Evolutionary conservation across 202 grass and related monocot genomes (phyloP), one percentile per base, ranked within the genome.

Genomic region (Musa balbisiana): DNA sequence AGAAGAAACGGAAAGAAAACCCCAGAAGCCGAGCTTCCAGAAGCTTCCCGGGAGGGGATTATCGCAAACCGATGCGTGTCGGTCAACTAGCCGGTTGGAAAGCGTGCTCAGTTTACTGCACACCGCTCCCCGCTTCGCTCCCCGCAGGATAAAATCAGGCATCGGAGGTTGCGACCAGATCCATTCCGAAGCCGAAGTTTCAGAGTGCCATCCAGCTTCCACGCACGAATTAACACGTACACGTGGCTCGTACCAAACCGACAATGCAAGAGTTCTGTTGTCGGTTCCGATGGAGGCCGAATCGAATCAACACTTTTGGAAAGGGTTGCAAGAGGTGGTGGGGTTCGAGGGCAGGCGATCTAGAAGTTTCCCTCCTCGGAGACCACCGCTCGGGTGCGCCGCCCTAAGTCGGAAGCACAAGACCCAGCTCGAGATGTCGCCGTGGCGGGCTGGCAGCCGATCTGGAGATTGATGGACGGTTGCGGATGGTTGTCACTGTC

Each of bases 11-110:
- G n/a, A 66, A 10, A 50, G 75, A 77, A 77, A 17, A 15, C 20
- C 62, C 75, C 14, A 77, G 75, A 77, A 77, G 60, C 75, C 54
- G 50, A 13, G 21, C 12, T 77, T 75, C 62, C 27, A 77, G 75
- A 77, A 77, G 20, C 8, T 77, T 67, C 62, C 62, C 22, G 9
- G 62, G 53, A 53, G 50, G 12, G 2, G 54, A 43, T 43, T 43
- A 43, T 43, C 33, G 33, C 23, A 2, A 17, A 23, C 5, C 56
- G 60, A 77, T 62, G 17, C n/a, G 50, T 77, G 62, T 15, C 59
- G 20, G 21, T 54, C 75, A 49, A 51, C 17, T 1, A 16, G 6
- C 1, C 6, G 3, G 16, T n/a, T 49, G 17, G 1, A 16, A 51
- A 6, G 33, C 33, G 33, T 43, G 33, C 33, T 43, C 33, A 0